These are phyloP conservation scores for Vachellia pachyceras DNA, from an alignment of 306 rosid genomes.

Conservation along the genomic window DNA sequence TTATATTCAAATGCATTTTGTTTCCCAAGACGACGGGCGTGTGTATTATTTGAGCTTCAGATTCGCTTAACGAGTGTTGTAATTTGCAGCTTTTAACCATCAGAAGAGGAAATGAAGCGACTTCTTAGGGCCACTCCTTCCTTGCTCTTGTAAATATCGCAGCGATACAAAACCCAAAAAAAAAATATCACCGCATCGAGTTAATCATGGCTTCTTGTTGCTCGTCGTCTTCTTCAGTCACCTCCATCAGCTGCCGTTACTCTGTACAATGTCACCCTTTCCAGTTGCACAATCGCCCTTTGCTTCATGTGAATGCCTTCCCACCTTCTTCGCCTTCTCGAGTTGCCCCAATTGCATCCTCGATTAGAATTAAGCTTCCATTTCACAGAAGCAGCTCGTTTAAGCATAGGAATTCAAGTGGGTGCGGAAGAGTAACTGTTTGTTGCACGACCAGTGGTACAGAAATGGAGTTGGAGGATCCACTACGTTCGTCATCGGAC, in stretches of 20 bases:
- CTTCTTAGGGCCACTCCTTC: constrained; percentile 1
- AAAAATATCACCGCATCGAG: background rate
- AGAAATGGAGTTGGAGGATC: constrained; percentile 42
- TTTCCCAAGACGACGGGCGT: background rate
- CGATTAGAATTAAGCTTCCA: constrained; percentile 38
- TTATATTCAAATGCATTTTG: background rate
- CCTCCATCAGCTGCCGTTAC: constrained; percentile 16
- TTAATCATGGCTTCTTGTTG: constrained; percentile 42
- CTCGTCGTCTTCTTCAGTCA: constrained; percentile 22
- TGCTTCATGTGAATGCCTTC: constrained; percentile 9
- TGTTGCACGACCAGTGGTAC: constrained; percentile 37
- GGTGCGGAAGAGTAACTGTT: constrained; percentile 4
- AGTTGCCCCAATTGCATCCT: background rate
- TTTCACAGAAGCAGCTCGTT: constrained; percentile 5
- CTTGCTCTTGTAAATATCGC: background rate
- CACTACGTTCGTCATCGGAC: constrained; percentile 10
- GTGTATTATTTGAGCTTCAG: background rate
- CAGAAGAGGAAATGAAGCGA: background rate
- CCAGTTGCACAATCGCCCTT: constrained; percentile 18
- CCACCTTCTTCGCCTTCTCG: constrained; percentile 25
- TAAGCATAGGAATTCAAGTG: background rate
- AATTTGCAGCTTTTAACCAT: background rate
- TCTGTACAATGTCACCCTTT: background rate
- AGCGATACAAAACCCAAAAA: background rate
- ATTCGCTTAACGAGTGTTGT: background rate